Conservation (phyloP, 345 rosid species). For the Populus deltoides region DNA sequence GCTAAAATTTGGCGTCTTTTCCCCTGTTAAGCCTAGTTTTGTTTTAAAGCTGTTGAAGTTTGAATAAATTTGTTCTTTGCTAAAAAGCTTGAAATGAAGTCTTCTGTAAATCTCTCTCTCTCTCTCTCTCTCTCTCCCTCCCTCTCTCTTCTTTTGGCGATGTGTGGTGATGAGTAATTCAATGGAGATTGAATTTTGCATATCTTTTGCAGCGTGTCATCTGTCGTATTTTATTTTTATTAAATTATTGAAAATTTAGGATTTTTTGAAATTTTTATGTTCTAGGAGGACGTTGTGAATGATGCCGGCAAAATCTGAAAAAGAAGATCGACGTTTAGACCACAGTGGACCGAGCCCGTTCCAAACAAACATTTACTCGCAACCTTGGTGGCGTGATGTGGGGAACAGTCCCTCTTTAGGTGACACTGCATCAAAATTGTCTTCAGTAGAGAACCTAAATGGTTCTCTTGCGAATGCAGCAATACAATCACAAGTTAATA, state of each 20-base stretch:
- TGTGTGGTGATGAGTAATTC: neutral
- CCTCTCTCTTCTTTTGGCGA: neutral
- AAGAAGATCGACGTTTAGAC: conserved; percentile 27
- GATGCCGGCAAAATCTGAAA: conserved; percentile 47
- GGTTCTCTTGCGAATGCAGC: conserved; percentile 27
- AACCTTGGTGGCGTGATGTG: conserved; percentile 56
- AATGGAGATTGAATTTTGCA: neutral
- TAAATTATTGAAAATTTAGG: conserved; percentile 5
- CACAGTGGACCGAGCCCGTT: conserved; percentile 27
- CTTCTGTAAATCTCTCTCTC: neutral
- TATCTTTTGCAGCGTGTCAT: neutral
- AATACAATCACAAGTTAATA: conserved; percentile 19
- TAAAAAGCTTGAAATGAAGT: neutral
- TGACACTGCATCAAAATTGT: conserved; percentile 28
- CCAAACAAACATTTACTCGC: conserved; percentile 31
- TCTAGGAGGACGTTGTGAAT: conserved; percentile 22
- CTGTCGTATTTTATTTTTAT: neutral
- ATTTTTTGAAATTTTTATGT: conserved; percentile 5
- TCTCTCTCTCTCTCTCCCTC: neutral
- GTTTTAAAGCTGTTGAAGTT: neutral
- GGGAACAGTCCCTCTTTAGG: conserved; percentile 25
- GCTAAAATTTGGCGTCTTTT: neutral
- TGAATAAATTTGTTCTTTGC: neutral
- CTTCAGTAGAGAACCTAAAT: conserved; percentile 23
- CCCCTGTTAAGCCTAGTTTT: neutral